phyloP scores from a whole-genome alignment of 2,329 filamentous ascomycete species.

The Cladosporium sp. region DNA sequence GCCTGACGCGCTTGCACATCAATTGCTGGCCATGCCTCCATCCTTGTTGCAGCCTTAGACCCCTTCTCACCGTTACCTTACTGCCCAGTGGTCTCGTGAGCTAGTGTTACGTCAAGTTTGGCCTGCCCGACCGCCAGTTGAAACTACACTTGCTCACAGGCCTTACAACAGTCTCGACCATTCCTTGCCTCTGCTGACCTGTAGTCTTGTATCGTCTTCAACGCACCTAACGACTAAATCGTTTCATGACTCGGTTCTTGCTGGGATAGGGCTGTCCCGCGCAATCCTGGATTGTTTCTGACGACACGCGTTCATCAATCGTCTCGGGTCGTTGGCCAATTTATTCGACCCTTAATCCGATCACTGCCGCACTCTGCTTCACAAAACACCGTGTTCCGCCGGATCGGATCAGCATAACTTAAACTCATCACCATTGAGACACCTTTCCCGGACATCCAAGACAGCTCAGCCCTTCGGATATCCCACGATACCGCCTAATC shows the following conservation, averaged over 20 bases:
- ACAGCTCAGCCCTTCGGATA: not conserved
- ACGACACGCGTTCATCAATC: constrained; percentile 14
- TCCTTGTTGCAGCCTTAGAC: constrained; percentile 12
- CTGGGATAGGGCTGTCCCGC: constrained; percentile 12
- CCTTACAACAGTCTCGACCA: constrained; percentile 12
- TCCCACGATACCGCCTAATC: not conserved
- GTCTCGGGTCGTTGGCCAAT: constrained; percentile 11
- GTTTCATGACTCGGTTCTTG: constrained; percentile 10
- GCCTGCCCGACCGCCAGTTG: constrained; percentile 24
- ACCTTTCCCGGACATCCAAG: not conserved
- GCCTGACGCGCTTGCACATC: constrained; percentile 22
- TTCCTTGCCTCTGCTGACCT: constrained; percentile 6
- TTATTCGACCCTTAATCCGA: constrained; percentile 10
- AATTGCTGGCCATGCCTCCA: constrained; percentile 7
- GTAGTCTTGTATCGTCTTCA: constrained; percentile 3
- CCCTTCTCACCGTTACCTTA: constrained; percentile 16
- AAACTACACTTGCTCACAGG: constrained; percentile 19
- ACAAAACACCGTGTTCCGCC: constrained; percentile 7
- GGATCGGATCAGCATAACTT: constrained; percentile 2
- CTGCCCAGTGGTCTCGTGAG: constrained; percentile 20
- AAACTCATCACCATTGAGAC: constrained; percentile 3
- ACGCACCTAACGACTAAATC: constrained; percentile 5
- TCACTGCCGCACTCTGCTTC: constrained; percentile 2
- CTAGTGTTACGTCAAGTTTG: constrained; percentile 24
- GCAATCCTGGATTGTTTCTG: constrained; percentile 12